Evolutionary conservation across 768 basidiomycete genomes (phyloP).

Genomic region (Cystobasidiopsis lactophilus): DNA sequence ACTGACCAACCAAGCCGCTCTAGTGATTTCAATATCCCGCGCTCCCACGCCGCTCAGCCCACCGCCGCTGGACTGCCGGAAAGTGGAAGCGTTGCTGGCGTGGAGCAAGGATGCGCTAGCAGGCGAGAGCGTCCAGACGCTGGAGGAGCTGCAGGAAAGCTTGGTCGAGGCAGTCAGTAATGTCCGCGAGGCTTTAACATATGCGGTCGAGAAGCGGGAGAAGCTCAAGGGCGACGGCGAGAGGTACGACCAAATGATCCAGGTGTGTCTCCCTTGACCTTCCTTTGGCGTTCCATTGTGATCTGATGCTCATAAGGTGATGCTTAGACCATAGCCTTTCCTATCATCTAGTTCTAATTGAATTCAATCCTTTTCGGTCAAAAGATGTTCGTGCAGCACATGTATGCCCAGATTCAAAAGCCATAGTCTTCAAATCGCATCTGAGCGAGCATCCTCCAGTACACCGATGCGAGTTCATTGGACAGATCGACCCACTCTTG

Average conservation of each 20-base stretch:
- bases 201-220: constrained; percentile 7
- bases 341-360: too few species aligned
- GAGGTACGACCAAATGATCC: constrained; percentile 11
- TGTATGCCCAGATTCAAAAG: not conserved
- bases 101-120: not conserved
- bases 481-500: too few species aligned
- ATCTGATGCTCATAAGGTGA: not conserved
- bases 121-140: not conserved
- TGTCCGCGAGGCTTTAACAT: constrained; percentile 2
- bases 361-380: too few species aligned
- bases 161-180: constrained; percentile 2
- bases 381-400: too few species aligned
- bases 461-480: too few species aligned
- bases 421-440: not conserved
- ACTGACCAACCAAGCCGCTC: not conserved
- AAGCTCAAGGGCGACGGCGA: constrained; percentile 7
- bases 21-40: not conserved
- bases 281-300: too few species aligned
- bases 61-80: constrained; percentile 1
- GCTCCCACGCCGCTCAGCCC: not conserved
- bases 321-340: not conserved
- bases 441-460: too few species aligned
- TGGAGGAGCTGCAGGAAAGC: not conserved
- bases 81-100: not conserved
- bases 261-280: not conserved